Base-by-base conservation (phyloP, 2,329 filamentous ascomycete genomes). In the Clathrospora elynae region DNA sequence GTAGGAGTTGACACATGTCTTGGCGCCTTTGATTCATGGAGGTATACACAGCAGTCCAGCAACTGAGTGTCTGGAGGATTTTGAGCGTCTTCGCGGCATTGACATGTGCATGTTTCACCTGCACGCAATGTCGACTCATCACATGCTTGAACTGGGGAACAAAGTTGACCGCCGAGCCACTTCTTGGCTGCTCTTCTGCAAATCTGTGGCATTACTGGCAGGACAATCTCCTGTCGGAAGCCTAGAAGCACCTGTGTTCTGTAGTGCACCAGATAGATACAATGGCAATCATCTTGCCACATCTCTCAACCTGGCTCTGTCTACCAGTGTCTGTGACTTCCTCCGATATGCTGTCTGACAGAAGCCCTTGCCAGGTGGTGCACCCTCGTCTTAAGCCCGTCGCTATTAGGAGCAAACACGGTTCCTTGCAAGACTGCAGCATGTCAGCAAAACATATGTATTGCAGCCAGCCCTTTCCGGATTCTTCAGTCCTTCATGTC, bases 401-500 rank as follows among this genome's bases (percentile, higher is more conserved):
- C 31, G 39, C 47, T 46, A 42, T 47, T 33, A 40, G 35, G 42
- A 55, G 48, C 43, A 38, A 20, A 20, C 33, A 41, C 16, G 36
- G 39, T 42, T 46, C 49, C 43, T 49, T 43, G 41, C 32, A 44
- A 45, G 35, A 33, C 16, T 34, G 31, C 43, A 44, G 46, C 33
- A 39, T 47, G 51, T 59, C 52, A 59, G 52, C 53, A 60, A 55
- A 56, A 53, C 55, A 49, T 44, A 34, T 39, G 51, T 39, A 58
- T 53, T 48, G 52, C 49, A 31, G 44, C 41, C 51, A 48, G 56
- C 36, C 25, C 36, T 39, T n/a, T 47, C 25, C 25, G 24, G 30
- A 8, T 49, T 33, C 29, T 49, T 65, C 63, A 64, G 29, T 53
- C 58, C 41, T 59, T 46, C 25, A 54, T 43, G 24, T 33, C 36